A percentile compares a stretch with the other conserved stretches of the same genome.
Conservation (phyloP, 345 rosid genomes). For the Ricinus communis region DNA sequence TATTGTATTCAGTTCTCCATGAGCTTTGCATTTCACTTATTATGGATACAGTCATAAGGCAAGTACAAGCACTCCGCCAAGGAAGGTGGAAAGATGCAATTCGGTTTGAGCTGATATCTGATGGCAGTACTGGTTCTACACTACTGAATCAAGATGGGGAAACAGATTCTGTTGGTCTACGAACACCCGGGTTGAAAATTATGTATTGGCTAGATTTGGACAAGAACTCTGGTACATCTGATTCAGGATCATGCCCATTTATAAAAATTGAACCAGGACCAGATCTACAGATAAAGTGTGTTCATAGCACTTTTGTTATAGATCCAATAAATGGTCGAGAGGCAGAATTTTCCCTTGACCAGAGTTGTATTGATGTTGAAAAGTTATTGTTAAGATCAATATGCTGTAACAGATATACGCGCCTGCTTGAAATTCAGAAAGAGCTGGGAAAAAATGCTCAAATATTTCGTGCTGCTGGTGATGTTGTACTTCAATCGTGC, state of each 20-base stretch:
- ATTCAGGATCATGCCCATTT: conserved; percentile 55
- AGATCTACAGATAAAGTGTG: conserved; percentile 75
- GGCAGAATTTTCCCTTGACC: conserved; percentile 77
- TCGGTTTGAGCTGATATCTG: conserved; percentile 78
- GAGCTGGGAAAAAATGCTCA: conserved; percentile 70
- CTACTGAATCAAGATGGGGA: conserved; percentile 77
- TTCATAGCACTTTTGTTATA: conserved; percentile 73
- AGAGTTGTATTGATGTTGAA: conserved; percentile 89
- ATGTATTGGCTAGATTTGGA: conserved; percentile 83
- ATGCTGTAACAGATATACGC: conserved; percentile 82
- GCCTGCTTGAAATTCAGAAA: conserved; percentile 90
- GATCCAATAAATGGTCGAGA: conserved; percentile 83
- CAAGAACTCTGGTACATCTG: conserved; percentile 51
- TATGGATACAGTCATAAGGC: conserved; percentile 97
- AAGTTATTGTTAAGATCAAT: conserved; percentile 86
- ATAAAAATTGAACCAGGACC: conserved; percentile 89
- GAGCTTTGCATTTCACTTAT: conserved; percentile 84
- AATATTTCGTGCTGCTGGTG: conserved; percentile 63
- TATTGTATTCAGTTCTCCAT: conserved; percentile 77
- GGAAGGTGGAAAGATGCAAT: conserved; percentile 98
- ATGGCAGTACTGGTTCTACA: conserved; percentile 50
- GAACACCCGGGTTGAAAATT: conserved; percentile 88
- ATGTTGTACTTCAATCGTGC: conserved; percentile 60
- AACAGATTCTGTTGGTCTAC: conserved; percentile 65
- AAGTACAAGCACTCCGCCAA: conserved; percentile 76